Conservation (phyloP, 106 monocot species). For the Dactylorhiza incarnata region DNA sequence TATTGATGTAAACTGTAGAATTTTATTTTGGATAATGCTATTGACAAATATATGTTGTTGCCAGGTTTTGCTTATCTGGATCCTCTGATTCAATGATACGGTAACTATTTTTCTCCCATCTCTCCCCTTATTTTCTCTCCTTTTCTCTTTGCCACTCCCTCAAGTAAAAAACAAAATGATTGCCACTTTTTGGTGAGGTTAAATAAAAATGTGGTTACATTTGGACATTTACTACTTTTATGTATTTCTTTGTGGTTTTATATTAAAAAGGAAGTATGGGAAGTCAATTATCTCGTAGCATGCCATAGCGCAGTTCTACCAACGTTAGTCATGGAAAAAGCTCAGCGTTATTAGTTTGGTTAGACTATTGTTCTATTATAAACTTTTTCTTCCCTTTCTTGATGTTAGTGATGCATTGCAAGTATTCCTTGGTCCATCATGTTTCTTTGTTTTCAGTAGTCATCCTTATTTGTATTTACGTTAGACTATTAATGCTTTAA, state of each 20-base stretch:
- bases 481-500: no score
- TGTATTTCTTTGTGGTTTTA: neutral
- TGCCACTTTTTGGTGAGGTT: neutral
- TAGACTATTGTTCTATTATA: neutral
- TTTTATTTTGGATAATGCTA: neutral
- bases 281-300: neutral
- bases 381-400: neutral
- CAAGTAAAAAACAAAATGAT: neutral
- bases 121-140: neutral
- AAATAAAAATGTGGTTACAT: neutral
- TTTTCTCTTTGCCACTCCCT: neutral
- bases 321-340: neutral
- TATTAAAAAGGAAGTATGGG: neutral
- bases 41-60: constrained; percentile 6
- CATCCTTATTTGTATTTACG: no score
- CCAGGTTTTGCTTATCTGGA: constrained; percentile 89
- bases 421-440: no score
- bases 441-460: no score
- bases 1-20: neutral
- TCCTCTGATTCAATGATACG: constrained; percentile 99
- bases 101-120: constrained; percentile 24
- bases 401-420: neutral
- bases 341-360: neutral
- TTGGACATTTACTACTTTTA: neutral
- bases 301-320: neutral